Conservation (phyloP, 75 land plant species). For the Cryptomeria japonica region DNA sequence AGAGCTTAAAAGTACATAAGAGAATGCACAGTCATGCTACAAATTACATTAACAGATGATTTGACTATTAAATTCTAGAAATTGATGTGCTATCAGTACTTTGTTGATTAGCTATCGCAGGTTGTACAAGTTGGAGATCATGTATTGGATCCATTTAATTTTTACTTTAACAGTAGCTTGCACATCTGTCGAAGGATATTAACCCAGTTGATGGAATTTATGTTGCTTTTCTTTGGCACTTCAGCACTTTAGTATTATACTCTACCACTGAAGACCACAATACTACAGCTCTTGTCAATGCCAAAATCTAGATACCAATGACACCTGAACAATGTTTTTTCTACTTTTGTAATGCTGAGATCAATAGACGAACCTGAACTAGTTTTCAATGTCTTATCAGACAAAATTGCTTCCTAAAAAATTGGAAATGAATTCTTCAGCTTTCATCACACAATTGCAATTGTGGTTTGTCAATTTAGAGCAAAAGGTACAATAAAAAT, state of each 20-base stretch:
- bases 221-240: not conserved
- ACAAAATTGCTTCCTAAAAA: not conserved
- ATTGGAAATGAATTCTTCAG: not conserved
- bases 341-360: not conserved
- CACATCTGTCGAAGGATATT: not conserved
- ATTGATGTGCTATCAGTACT: not conserved
- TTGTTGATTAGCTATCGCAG: not conserved
- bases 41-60: not conserved
- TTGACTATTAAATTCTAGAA: not conserved
- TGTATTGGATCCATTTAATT: not conserved
- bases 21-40: not conserved
- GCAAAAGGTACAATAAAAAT: not conserved
- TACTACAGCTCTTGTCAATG: not conserved
- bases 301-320: not conserved
- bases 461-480: not conserved
- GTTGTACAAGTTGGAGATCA: not conserved
- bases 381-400: not conserved
- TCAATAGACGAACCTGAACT: not conserved
- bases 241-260: not conserved
- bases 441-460: not conserved
- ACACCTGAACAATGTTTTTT: not conserved
- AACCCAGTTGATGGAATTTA: not conserved
- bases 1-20: not conserved
- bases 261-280: not conserved
- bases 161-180: not conserved